phyloP scores from a whole-genome alignment of 805 yeast genomes.

The Candida fluviatilis region DNA sequence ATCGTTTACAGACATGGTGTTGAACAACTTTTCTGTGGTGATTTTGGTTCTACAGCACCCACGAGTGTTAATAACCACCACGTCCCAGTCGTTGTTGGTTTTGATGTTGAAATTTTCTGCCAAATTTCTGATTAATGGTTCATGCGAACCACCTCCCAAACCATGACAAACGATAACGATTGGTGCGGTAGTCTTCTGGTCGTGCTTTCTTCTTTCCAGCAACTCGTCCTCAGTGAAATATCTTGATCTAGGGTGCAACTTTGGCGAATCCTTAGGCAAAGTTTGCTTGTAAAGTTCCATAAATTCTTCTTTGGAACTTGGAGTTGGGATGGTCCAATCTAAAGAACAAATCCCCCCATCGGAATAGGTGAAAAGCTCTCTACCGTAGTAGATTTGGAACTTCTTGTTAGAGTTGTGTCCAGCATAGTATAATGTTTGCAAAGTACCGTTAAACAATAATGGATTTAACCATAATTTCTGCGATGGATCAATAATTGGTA shows the following conservation, averaged over 20 bases:
- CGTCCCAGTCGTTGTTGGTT: conserved; percentile 44
- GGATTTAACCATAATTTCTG: conserved; percentile 57
- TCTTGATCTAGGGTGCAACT: conserved; percentile 50
- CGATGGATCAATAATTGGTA: conserved; percentile 19
- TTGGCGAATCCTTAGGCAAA: conserved; percentile 31
- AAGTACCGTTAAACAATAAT: conserved; percentile 60
- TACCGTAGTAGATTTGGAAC: conserved; percentile 66
- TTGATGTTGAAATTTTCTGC: conserved; percentile 36
- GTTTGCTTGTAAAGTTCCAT: conserved; percentile 21
- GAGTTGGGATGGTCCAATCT: conserved; percentile 58
- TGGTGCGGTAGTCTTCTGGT: conserved; percentile 40
- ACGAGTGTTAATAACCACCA: conserved; percentile 65
- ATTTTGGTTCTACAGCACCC: conserved; percentile 73
- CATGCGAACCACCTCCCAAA: conserved; percentile 82
- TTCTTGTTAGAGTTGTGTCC: conserved; percentile 46
- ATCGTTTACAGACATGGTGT: conserved; percentile 71
- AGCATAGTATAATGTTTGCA: conserved; percentile 74
- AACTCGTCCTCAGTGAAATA: conserved; percentile 47
- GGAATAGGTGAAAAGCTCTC: conserved; percentile 52
- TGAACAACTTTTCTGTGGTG: conserved; percentile 66
- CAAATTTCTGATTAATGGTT: conserved; percentile 64
- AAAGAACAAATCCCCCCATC: conserved; percentile 75
- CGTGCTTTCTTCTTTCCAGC: conserved; percentile 13
- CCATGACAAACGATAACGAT: conserved; percentile 70
- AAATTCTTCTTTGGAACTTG: conserved; percentile 24